Evolutionary conservation across 352 stramenopile genomes (phyloP), one percentile per base, ranked within the genome.

Genomic region (Phytophthora cactorum): DNA sequence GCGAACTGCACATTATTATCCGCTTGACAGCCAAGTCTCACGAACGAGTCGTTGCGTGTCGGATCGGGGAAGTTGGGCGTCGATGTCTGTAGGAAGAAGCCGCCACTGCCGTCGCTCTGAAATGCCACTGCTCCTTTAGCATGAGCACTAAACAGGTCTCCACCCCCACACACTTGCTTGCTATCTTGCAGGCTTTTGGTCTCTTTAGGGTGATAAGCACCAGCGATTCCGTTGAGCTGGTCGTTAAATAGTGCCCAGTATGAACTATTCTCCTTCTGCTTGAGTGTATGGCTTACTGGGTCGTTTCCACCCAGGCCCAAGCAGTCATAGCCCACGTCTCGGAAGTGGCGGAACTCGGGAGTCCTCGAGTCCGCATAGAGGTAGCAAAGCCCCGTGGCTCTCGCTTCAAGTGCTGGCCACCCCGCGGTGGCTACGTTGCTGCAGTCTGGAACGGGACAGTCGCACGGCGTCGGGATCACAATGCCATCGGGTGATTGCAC

Each of bases 221-320:
- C 66, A 5, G 86, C 83, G 46, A 92, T 88, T 15, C 81, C 84
- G 43, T 92, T 90, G 34, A 91, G 62, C 56, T 94, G 86, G 64
- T 94, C 86, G 46, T 92, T 94, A 47, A 91, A 92, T 12, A 86
- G n/a, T 3, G 81, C 84, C 86, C 86, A 94, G 59, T 91, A 91
- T 5, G 61, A 59, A 51, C 10, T 60, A 28, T 12, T 50, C 34
- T 71, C 50, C 17, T 76, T 74, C 57, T 91, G 82, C 34, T 82
- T 79, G 45, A 94, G 70, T 44, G 86, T 92, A 38, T 85, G 86
- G 39, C 84, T 94, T 54, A 92, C 49, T 4, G 86, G 86, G 45
- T 94, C 86, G 59, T 91, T 75, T 1, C 81, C 82, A 2, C 86
- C 82, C 63, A 93, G 86, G 2, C 86, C 86, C n/a, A 94, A 69